Percentiles rank a stretch among this genome's conserved stretches.
These are phyloP conservation scores for Alternaria ethzedia DNA, from an alignment of 2,329 filamentous ascomycete genomes.

Conservation along the genomic window DNA sequence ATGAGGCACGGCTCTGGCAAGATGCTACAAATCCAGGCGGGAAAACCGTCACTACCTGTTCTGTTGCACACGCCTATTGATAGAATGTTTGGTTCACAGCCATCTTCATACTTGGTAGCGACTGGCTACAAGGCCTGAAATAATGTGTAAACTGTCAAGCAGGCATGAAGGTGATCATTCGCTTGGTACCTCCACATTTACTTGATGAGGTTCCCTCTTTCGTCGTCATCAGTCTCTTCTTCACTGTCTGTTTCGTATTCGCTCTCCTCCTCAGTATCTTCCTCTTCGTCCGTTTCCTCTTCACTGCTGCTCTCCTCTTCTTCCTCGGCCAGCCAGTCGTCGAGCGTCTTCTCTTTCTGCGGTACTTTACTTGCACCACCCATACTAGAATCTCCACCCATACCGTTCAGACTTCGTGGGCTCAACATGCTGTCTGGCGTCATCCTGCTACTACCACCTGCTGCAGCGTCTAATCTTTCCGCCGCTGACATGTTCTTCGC, in stretches of 20 bases:
- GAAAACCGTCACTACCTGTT: background rate
- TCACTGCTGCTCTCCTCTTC: slow-evolving; percentile 64
- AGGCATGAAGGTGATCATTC: background rate
- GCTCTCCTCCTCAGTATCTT: slow-evolving; percentile 58
- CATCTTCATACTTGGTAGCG: too few species aligned
- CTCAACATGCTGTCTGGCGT: slow-evolving; percentile 44
- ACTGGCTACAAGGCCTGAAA: background rate
- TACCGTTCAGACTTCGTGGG: slow-evolving; percentile 59
- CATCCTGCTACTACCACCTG: slow-evolving; percentile 45
- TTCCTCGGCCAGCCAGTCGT: slow-evolving; percentile 82
- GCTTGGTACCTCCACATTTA: background rate
- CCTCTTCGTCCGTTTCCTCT: slow-evolving; percentile 56
- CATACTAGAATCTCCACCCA: slow-evolving; percentile 24
- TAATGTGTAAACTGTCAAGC: background rate
- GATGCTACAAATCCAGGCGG: background rate
- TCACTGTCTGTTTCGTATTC: slow-evolving; percentile 68
- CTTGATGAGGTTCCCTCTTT: slow-evolving; percentile 45
- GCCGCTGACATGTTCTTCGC: slow-evolving; percentile 62
- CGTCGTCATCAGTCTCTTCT: slow-evolving; percentile 17
- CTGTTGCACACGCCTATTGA: background rate
- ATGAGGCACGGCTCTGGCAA: background rate
- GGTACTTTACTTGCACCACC: slow-evolving; percentile 20
- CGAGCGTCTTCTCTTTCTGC: slow-evolving; percentile 76
- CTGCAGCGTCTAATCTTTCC: slow-evolving; percentile 68
- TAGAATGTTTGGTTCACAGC: too few species aligned